phyloP scores from a whole-genome alignment of 2,329 filamentous ascomycete genomes.

The Parasarocladium wereldwijsianum region DNA sequence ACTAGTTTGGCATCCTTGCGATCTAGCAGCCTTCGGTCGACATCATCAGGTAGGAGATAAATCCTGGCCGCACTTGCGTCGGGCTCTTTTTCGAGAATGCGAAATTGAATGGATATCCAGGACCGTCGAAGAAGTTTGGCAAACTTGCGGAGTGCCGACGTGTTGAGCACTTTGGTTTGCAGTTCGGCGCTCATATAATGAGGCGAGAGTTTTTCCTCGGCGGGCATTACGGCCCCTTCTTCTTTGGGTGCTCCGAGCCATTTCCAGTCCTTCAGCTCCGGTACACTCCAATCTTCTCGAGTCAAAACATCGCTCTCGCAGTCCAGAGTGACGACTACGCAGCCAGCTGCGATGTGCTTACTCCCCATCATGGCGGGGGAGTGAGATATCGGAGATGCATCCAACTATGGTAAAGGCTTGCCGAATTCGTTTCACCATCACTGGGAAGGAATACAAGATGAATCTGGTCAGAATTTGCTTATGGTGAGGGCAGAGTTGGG shows the following conservation, averaged over 20 bases:
- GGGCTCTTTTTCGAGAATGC: conserved; percentile 4
- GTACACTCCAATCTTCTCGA: conserved; percentile 3
- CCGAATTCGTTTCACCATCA: too few relatives aligned
- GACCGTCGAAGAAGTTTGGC: conserved; percentile 16
- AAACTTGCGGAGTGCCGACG: conserved; percentile 11
- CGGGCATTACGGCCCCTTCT: too few relatives aligned
- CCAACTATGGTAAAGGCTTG: too few relatives aligned
- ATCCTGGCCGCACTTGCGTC: conserved; percentile 29
- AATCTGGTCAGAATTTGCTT: too few relatives aligned
- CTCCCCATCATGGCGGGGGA: too few relatives aligned
- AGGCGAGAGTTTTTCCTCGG: too few relatives aligned
- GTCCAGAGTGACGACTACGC: conserved; percentile 15
- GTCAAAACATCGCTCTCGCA: conserved; percentile 5
- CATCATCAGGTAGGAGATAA: conserved; percentile 53
- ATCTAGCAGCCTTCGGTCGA: conserved; percentile 35
- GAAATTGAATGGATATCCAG: conserved; percentile 31
- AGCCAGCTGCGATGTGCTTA: conserved; percentile 26
- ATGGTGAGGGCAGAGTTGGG: too few relatives aligned
- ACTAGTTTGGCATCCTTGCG: conserved; percentile 29
- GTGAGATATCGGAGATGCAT: too few relatives aligned
- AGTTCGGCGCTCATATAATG: too few relatives aligned
- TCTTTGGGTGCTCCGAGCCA: too few relatives aligned
- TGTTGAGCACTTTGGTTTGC: conserved; percentile 15
- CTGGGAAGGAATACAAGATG: too few relatives aligned
- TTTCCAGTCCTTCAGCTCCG: neutral